Conservation (phyloP, 768 basidiomycete species). For the Candolleomyces eurysporus region DNA sequence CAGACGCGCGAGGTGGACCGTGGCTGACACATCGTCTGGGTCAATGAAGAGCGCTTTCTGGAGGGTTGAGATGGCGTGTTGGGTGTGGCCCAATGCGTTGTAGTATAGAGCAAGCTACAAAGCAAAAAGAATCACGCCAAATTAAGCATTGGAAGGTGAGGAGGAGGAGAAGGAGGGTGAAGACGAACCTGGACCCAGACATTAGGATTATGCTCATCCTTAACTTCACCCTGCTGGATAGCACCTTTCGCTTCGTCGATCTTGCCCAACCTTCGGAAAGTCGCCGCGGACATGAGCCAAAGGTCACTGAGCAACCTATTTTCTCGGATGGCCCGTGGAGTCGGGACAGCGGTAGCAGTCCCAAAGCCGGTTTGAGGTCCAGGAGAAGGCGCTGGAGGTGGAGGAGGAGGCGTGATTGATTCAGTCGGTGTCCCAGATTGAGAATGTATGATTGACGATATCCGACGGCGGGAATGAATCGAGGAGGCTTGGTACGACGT, state of each 20-base stretch:
- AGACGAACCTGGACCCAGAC: constrained; percentile 90
- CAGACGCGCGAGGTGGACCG: constrained; percentile 73
- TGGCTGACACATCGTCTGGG: constrained; percentile 76
- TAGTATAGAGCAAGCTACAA: constrained; percentile 73
- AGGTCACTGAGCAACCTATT: constrained; percentile 75
- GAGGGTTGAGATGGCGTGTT: constrained; percentile 71
- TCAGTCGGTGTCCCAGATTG: constrained; percentile 33
- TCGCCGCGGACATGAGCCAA: constrained; percentile 94
- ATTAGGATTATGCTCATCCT: constrained; percentile 80
- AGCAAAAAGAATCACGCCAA: neutral
- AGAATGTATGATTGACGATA: constrained; percentile 47
- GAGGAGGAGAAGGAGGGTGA: neutral
- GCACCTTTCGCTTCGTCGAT: constrained; percentile 87
- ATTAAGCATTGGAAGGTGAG: neutral
- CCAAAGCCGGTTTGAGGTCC: constrained; percentile 16
- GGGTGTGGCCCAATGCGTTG: constrained; percentile 52
- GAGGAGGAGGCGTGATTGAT: constrained; percentile 35
- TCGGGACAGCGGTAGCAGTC: constrained; percentile 33
- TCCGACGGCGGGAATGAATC: constrained; percentile 74
- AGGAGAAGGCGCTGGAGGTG: constrained; percentile 43
- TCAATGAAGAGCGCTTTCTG: constrained; percentile 87
- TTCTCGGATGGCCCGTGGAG: constrained; percentile 52
- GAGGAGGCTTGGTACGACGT: constrained; percentile 72
- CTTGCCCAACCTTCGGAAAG: constrained; percentile 86
- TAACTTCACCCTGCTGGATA: constrained; percentile 92